These are phyloP conservation scores for Ehretia macrophylla DNA, from an alignment of 257 asterid species.

Conservation along the genomic window DNA sequence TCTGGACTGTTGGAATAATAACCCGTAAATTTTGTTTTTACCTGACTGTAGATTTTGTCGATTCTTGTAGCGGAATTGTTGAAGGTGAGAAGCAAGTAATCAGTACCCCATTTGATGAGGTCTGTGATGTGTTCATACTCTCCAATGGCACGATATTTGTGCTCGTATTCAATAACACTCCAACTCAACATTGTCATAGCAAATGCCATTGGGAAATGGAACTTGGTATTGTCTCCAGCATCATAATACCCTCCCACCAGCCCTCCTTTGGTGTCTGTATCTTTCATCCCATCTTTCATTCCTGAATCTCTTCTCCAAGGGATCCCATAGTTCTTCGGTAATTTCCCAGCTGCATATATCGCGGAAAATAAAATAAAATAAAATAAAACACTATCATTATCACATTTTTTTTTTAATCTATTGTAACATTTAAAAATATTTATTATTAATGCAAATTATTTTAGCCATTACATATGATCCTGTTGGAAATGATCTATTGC, in stretches of 20 bases:
- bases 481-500: too few relatives aligned
- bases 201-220: constrained; percentile 82
- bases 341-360: constrained; percentile 82
- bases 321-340: constrained; percentile 59
- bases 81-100: constrained; percentile 77
- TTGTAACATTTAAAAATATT: too few relatives aligned
- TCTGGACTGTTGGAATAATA: too few relatives aligned
- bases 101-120: constrained; percentile 90
- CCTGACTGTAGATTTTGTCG: constrained; percentile 70
- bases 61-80: constrained; percentile 62
- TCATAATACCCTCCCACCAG: constrained; percentile 88
- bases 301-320: constrained; percentile 88
- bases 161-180: constrained; percentile 88
- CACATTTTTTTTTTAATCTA: too few relatives aligned
- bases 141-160: constrained; percentile 58
- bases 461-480: too few relatives aligned
- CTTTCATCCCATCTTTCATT: constrained; percentile 59
- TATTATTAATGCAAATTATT: too few relatives aligned
- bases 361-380: too few relatives aligned
- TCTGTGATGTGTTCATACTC: constrained; percentile 65
- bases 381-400: too few relatives aligned
- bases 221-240: constrained; percentile 79
- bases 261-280: constrained; percentile 61
- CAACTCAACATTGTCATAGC: constrained; percentile 94
- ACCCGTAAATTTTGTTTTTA: constrained; percentile 5